Base-by-base conservation (phyloP, 2,329 filamentous ascomycete species). In the Talaromyces amestolkiae region DNA sequence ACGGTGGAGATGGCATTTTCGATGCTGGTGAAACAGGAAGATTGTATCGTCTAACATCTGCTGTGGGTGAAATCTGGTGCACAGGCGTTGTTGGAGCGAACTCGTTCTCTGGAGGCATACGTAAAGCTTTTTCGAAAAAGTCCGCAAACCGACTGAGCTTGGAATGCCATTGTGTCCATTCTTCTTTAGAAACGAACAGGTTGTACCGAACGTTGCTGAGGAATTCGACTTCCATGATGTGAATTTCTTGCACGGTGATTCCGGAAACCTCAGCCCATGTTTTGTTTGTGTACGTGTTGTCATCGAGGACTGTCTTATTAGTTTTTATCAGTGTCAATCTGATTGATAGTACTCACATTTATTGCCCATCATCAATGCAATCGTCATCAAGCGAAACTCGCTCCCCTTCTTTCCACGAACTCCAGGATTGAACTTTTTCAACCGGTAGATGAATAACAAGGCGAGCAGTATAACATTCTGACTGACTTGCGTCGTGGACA, bases 221-320 rank as follows among this genome's bases (percentile, higher is more conserved):
- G 72, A 99, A 99, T 77, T 99, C 95, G n/a, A 99, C 95, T 77
- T 99, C 95, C 95, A 99, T 99, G 53, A 97, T 91, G 76, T 99
- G 95, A 61, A 99, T 97, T 78, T 99, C 95, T 67, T 90, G 88
- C 13, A 98, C 94, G 1, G 91, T 89, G 67, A 99, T 97, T 53
- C 91, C 91, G 0, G 95, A 98, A 11, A 99, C 95, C 73, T 99
- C 95, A 2, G 94, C 95, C 95, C 95, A 99, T 0, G 95, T 99
- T 83, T 98, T 97, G 82, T 99, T 99, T 43, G 95, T 98, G 79
- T 99, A 99, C 0, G 95, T 98, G 77, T 98, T 99, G 78, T 99
- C 95, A 75, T 99, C 95, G 72, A 99, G 82, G 76, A 98, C 89
- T 92, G 39, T 1, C 51, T 54, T 41, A 69, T 78, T 71, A 73